Percentiles rank a stretch among this genome's conserved stretches.
Evolutionary conservation across 176 grass and related monocot species (phyloP).

Genomic region (Miscanthus lutarioriparius): DNA sequence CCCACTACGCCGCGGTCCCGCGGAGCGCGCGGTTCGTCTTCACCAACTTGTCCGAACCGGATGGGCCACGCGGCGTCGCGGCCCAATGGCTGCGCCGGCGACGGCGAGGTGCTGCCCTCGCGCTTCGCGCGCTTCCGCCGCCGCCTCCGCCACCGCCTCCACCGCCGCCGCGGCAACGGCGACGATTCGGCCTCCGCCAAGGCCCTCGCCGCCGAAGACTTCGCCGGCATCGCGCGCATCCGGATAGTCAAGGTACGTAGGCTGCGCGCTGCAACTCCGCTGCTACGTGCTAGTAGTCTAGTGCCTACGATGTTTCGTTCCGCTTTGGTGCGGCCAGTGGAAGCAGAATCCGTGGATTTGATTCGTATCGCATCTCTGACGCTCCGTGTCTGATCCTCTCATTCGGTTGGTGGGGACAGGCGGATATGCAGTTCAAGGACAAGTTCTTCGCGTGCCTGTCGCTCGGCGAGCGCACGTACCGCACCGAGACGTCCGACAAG

Average conservation of each 20-base stretch:
- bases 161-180: neutral
- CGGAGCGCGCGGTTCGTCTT: neutral
- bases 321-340: neutral
- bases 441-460: slow-evolving; percentile 95
- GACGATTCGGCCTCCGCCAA: neutral
- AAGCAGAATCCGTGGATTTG: neutral
- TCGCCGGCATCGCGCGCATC: slow-evolving; percentile 88
- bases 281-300: no score
- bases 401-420: slow-evolving; percentile 47
- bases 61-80: slow-evolving; percentile 71
- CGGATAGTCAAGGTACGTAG: slow-evolving; percentile 56
- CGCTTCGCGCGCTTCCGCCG: slow-evolving; percentile 73
- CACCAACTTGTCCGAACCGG: neutral
- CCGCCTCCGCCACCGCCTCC: slow-evolving; percentile 51
- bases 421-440: slow-evolving; percentile 93
- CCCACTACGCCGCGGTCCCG: no score
- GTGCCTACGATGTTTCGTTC: neutral
- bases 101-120: slow-evolving; percentile 42
- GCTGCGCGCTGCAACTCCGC: neutral
- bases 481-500: slow-evolving; percentile 81
- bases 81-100: slow-evolving; percentile 26
- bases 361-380: neutral
- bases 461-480: slow-evolving; percentile 85
- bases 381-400: neutral
- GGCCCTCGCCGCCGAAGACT: slow-evolving; percentile 54